Base-by-base conservation (phyloP, 2,329 filamentous ascomycete species). In the Trichoderma gracile region DNA sequence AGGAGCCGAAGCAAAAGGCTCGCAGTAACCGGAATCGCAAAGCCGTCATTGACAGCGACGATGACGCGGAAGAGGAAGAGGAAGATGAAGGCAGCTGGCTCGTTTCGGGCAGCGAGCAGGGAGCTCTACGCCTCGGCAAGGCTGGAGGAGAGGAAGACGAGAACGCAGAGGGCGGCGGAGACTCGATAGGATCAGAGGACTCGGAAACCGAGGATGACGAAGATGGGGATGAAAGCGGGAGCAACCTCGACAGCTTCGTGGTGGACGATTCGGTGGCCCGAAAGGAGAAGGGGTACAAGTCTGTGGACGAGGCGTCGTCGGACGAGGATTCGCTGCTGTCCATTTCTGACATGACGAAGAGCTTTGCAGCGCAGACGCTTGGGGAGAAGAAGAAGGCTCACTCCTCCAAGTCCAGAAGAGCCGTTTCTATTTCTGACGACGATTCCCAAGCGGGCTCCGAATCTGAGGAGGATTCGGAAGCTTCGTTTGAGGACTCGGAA, bases 71-170 rank as follows among this genome's bases (percentile, higher is more conserved):
- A 2, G 42, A 45, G 3, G 63, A 61, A 30, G 63, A 65, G 43
- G 88, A 89, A 25, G 87, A 84, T 6, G 87, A 91, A 64, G 91
- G 86, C 14, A 89, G 91, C 69, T 96, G 93, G 93, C 80, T 96
- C 47, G 90, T 93, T 3, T 83, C 87, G 0, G 87, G 90, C 64
- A 81, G 85, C 10, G 81, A 95, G 71, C 87, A 84, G 50, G 81
- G 83, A 0, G 73, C 81, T 1, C 73, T 88, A 4, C 80, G 81
- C n/a, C 81, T 93, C 17, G 91, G 90, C 54, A 90, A 88, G 73
- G 90, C 91, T 50, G 92, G 92, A n/a, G 92, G 91, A 4, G 85
- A 86, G n/a, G 90, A 92, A 59, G 92, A 96, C 67, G 92, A 96
- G 75, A 86, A 97, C 73, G 91, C 90, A 2, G 93, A 96, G 73